phyloP scores from a whole-genome alignment of 2,329 filamentous ascomycete genomes.

The Sclerotinia minor region DNA sequence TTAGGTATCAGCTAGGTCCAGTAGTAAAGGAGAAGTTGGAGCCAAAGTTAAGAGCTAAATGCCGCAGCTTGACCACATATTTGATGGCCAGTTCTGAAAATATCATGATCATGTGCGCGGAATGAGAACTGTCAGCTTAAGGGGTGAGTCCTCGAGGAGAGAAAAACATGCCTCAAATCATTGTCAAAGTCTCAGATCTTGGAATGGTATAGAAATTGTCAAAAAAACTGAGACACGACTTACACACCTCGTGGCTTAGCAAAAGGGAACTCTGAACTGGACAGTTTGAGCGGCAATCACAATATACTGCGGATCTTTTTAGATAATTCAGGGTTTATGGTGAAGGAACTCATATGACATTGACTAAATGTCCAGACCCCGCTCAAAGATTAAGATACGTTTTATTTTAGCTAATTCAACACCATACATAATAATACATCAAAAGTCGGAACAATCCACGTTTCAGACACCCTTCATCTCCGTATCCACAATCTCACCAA shows the following conservation, averaged over 20 bases:
- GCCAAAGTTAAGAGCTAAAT: too few relatives aligned
- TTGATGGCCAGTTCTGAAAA: too few relatives aligned
- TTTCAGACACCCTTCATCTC: constrained; percentile 8
- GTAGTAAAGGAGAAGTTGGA: too few relatives aligned
- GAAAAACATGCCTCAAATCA: too few relatives aligned
- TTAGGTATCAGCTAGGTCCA: too few relatives aligned
- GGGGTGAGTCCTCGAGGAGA: not conserved
- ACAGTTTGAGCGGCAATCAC: not conserved
- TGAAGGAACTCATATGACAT: not conserved
- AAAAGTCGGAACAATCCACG: too few relatives aligned
- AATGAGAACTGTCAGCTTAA: not conserved
- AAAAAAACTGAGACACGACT: not conserved
- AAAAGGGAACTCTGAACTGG: not conserved
- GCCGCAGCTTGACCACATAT: too few relatives aligned
- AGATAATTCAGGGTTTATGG: not conserved
- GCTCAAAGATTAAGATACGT: not conserved
- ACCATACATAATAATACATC: constrained; percentile 7
- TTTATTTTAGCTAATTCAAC: not conserved
- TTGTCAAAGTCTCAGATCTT: too few relatives aligned
- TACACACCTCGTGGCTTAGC: not conserved
- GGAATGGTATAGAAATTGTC: not conserved
- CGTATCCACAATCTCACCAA: constrained; percentile 15
- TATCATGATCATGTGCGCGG: too few relatives aligned
- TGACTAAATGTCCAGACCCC: not conserved
- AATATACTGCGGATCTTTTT: not conserved